Percentiles rank a stretch among this genome's conserved stretches.
Conservation (phyloP, 345 rosid species). For the Streptanthus diversifolius region DNA sequence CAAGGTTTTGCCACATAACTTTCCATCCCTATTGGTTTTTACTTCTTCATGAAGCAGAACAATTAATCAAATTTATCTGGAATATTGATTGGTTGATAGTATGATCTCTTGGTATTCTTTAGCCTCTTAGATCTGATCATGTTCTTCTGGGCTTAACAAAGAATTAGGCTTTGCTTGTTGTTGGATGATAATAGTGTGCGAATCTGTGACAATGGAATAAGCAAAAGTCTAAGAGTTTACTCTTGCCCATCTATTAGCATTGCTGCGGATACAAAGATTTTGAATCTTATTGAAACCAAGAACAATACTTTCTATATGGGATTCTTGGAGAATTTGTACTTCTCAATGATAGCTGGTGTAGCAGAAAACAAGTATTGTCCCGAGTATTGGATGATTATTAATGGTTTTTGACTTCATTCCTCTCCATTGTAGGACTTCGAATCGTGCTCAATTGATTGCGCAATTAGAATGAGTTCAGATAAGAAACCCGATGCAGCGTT, state of each 20-base stretch:
- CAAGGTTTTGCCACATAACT: conserved; percentile 35
- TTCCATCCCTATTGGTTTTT: neutral
- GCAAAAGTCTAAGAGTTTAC: neutral
- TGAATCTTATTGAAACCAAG: neutral
- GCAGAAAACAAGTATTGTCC: neutral
- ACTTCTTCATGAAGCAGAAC: neutral
- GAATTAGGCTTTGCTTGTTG: neutral
- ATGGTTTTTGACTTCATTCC: neutral
- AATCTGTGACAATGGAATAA: neutral
- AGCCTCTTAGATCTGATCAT: neutral
- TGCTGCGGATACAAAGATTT: neutral
- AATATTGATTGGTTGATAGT: neutral
- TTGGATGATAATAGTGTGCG: neutral
- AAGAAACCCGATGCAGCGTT: conserved; percentile 64
- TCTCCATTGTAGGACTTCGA: conserved; percentile 48
- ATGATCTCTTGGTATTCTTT: neutral
- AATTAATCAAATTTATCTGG: neutral
- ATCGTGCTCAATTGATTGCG: conserved; percentile 64
- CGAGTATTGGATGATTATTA: neutral
- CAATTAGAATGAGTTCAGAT: conserved; percentile 37
- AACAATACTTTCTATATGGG: neutral
- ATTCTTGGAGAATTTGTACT: neutral
- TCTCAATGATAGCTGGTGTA: neutral
- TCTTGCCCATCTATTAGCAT: neutral
- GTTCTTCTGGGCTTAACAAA: neutral